phyloP scores from a whole-genome alignment of 192 early-diverging fungal genomes.

The Umbelopsis ramanniana region DNA sequence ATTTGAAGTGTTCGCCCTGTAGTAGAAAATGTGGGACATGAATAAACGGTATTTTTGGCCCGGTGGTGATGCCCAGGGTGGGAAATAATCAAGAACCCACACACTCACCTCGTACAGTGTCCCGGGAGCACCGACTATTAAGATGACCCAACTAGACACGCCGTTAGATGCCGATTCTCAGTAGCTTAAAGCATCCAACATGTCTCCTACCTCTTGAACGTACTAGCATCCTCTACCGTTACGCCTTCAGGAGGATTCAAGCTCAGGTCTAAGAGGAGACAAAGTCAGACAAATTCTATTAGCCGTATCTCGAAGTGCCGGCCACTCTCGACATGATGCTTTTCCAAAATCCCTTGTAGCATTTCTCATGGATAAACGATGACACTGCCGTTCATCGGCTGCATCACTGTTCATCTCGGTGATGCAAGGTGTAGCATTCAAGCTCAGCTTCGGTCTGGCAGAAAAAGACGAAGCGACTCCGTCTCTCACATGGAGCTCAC shows the following conservation, averaged over 20 bases:
- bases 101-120: slow-evolving; percentile 69
- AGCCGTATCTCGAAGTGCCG: too few relatives aligned
- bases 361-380: neutral
- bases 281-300: neutral
- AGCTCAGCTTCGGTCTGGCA: neutral
- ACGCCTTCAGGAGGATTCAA: slow-evolving; percentile 58
- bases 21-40: slow-evolving; percentile 8
- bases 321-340: too few relatives aligned
- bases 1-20: slow-evolving; percentile 53
- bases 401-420: neutral
- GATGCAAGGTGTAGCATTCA: neutral
- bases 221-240: slow-evolving; percentile 52
- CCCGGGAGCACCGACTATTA: slow-evolving; percentile 62
- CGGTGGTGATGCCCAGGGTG: neutral
- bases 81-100: neutral
- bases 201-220: slow-evolving; percentile 53
- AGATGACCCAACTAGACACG: slow-evolving; percentile 62
- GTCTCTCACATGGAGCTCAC: neutral
- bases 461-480: neutral
- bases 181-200: neutral
- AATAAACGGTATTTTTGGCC: neutral
- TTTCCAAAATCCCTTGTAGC: too few relatives aligned
- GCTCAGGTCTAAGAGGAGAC: slow-evolving; percentile 48
- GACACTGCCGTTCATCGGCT: neutral
- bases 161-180: neutral